These are phyloP conservation scores for Tremellales sp. DNA, from an alignment of 1,284 basidiomycete species.

Conservation along the genomic window DNA sequence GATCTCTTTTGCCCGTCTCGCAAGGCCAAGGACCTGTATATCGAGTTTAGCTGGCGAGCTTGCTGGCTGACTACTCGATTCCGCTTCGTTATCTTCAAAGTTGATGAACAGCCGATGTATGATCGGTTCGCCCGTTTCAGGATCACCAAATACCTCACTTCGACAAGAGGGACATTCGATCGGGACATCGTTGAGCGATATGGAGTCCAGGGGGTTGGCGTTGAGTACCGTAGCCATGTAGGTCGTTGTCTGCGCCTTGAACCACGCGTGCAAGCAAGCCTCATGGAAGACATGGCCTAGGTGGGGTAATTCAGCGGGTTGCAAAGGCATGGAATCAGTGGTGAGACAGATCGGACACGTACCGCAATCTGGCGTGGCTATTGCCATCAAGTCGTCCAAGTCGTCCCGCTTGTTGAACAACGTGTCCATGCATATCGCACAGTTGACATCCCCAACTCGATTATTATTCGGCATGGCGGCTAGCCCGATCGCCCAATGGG, in stretches of 20 bases:
- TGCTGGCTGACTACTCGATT: constrained; percentile 1
- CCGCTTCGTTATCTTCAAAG: constrained; percentile 17
- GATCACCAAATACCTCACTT: constrained; percentile 33
- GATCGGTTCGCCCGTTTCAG: constrained; percentile 27
- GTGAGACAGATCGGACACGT: constrained; percentile 11
- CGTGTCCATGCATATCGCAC: constrained; percentile 40
- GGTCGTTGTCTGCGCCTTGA: constrained; percentile 24
- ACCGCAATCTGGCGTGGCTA: constrained; percentile 41
- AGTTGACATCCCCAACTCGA: constrained; percentile 24
- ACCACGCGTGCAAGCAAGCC: constrained; percentile 33
- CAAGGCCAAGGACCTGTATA: constrained; percentile 25
- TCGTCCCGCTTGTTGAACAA: constrained; percentile 38
- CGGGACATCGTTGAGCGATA: constrained; percentile 26
- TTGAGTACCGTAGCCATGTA: constrained; percentile 22
- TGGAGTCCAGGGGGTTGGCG: constrained; percentile 16
- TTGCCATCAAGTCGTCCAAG: constrained; percentile 32
- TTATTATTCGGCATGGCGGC: constrained; percentile 8
- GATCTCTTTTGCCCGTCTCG: constrained; percentile 28
- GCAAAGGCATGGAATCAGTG: not conserved
- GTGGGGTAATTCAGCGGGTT: not conserved
- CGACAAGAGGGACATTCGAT: constrained; percentile 40
- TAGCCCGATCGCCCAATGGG: no score
- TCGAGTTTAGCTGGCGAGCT: constrained; percentile 19
- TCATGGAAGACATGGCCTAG: constrained; percentile 45
- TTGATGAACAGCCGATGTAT: constrained; percentile 39